phyloP scores from a whole-genome alignment of 495 filamentous ascomycete species.

The Glonium stellatum region DNA sequence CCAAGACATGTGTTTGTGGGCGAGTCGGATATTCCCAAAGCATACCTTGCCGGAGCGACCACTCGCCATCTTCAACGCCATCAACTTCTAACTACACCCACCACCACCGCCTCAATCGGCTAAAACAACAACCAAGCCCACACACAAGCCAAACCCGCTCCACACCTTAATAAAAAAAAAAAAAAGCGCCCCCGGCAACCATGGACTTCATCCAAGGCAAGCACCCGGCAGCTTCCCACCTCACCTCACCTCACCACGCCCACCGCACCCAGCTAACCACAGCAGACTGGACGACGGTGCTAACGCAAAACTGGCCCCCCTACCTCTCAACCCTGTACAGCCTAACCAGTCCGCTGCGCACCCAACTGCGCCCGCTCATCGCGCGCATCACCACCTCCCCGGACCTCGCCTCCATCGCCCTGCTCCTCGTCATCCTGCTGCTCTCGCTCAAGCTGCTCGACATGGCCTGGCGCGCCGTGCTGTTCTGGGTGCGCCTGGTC shows the following conservation, averaged over 20 bases:
- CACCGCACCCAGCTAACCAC: neutral
- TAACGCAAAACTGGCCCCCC: conserved; percentile 1
- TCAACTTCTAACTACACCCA: no score
- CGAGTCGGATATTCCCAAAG: no score
- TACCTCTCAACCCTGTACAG: conserved; percentile 7
- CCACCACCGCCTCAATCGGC: no score
- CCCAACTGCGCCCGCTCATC: conserved; percentile 43
- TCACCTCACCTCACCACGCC: neutral
- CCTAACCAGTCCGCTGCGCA: conserved; percentile 4
- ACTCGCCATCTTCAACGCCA: no score
- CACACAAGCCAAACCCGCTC: no score
- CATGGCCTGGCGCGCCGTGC: conserved; percentile 57
- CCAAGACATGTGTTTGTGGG: no score
- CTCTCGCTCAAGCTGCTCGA: conserved; percentile 60
- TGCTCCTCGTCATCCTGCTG: conserved; percentile 50
- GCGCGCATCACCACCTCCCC: conserved; percentile 43
- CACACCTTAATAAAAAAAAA: neutral
- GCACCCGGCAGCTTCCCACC: neutral
- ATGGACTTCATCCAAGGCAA: conserved; percentile 3
- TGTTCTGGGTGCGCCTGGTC: conserved; percentile 64
- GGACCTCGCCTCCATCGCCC: conserved; percentile 56
- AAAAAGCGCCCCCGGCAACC: no score
- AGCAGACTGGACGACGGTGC: neutral
- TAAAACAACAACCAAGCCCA: no score
- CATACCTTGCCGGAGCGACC: no score